Percentiles rank a stretch among this genome's conserved stretches.
Conservation (phyloP, 1,284 basidiomycete genomes). For the Fereydounia khargensis region DNA sequence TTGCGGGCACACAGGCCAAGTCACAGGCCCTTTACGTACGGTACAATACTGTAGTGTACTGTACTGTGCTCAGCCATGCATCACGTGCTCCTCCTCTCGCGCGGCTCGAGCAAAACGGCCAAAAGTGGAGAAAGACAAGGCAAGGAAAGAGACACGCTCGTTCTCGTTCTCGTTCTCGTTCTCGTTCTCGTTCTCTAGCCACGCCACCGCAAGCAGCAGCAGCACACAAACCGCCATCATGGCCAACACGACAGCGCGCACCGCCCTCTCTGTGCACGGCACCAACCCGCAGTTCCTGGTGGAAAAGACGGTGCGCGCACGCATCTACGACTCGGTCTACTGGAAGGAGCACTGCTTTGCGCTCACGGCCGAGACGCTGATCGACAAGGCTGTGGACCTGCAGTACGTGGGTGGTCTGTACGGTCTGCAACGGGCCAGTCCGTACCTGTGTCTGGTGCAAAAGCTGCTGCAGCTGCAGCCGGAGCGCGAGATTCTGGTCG, state of each 20-base stretch:
- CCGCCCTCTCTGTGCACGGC: constrained; percentile 82
- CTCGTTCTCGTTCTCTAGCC: too few relatives aligned
- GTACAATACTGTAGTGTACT: too few relatives aligned
- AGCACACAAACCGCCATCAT: too few relatives aligned
- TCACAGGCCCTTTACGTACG: too few relatives aligned
- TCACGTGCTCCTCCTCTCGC: too few relatives aligned
- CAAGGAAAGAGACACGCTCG: too few relatives aligned
- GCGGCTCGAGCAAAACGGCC: too few relatives aligned
- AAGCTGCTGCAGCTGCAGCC: constrained; percentile 97
- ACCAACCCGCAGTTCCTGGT: constrained; percentile 86
- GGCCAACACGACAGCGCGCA: constrained; percentile 85
- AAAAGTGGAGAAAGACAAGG: too few relatives aligned
- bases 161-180: too few relatives aligned
- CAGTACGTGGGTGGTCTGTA: constrained; percentile 77
- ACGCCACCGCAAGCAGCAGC: too few relatives aligned
- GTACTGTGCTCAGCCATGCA: too few relatives aligned
- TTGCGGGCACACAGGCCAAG: too few relatives aligned
- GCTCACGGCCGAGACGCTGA: constrained; percentile 76
- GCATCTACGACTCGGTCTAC: constrained; percentile 90
- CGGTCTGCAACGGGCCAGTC: constrained; percentile 39
- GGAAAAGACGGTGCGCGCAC: constrained; percentile 90
- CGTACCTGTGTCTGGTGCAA: constrained; percentile 78
- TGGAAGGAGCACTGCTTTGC: constrained; percentile 76
- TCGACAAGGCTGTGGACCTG: constrained; percentile 84
- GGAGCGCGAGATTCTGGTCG: constrained; percentile 89